A percentile compares a stretch with the other conserved stretches of the same genome.
Evolutionary conservation across 352 stramenopile species (phyloP).

Genomic region (Pythium scleroteichum): DNA sequence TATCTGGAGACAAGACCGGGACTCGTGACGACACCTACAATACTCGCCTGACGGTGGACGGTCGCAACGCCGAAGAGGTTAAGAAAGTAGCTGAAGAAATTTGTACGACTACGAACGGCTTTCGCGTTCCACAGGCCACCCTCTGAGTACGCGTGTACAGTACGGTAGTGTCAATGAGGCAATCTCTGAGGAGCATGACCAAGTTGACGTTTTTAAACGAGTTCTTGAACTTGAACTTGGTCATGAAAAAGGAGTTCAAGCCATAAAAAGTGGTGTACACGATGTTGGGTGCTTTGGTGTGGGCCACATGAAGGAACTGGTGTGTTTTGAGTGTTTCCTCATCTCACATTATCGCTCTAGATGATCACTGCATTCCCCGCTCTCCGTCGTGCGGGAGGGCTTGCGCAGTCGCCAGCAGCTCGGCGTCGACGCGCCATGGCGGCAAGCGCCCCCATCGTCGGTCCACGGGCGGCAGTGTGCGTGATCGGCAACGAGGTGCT

Average conservation of each 20-base stretch:
- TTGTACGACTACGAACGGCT: slow-evolving; percentile 24
- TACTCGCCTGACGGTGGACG: slow-evolving; percentile 66
- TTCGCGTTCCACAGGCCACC: slow-evolving; percentile 20
- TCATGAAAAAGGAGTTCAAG: too few species aligned
- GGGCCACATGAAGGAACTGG: slow-evolving; percentile 1
- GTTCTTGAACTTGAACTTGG: too few species aligned
- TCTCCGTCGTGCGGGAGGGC: too few species aligned
- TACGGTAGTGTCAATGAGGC: too few species aligned
- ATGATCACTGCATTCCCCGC: too few species aligned
- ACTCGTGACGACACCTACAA: slow-evolving; percentile 61
- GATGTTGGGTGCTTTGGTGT: neutral
- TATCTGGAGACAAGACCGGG: slow-evolving; percentile 61
- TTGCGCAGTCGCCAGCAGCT: neutral
- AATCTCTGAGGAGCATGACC: neutral
- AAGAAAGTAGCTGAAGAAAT: slow-evolving; percentile 53
- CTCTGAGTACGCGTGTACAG: neutral
- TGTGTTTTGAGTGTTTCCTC: too few species aligned
- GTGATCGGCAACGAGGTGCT: slow-evolving; percentile 53
- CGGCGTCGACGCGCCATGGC: neutral
- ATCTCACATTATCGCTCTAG: too few species aligned
- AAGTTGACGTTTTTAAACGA: too few species aligned
- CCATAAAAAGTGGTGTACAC: neutral
- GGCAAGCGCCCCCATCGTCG: slow-evolving; percentile 5
- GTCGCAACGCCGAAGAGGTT: slow-evolving; percentile 48
- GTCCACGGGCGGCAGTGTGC: slow-evolving; percentile 37